Evolutionary conservation across 2,329 filamentous ascomycete species (phyloP), one percentile per base, ranked within the genome.

Genomic region (Ophiostoma angusticollis): DNA sequence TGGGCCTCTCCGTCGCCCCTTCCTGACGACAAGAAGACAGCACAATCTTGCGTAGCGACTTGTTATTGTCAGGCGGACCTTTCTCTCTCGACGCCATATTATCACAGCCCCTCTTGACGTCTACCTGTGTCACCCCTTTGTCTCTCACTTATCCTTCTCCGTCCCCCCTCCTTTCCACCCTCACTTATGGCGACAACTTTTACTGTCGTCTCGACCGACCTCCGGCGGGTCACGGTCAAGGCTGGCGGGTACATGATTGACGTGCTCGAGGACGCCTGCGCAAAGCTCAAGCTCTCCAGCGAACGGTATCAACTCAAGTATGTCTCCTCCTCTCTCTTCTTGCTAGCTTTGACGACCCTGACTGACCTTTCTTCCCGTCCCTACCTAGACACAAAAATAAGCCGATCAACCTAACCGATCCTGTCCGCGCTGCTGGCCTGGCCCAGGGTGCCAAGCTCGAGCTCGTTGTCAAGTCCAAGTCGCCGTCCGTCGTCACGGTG

Each of bases 361-460:
- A n/a, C 17, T 3, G 3, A 19, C 18, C 6, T 16, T 27, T 16
- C 24, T 25, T 17, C 23, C 13, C 16, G 5, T 16, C 18, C 31
- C 17, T 16, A 6, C 35, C 22, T 41, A 86, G 82, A 52, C 67
- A 87, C 58, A 86, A 85, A 56, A 83, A 89, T 59, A 94, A 89
- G 54, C 68, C 75, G 24, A 66, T 98, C 42, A 86, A 95, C 52
- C 72, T 98, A 8, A 89, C 86, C 6, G 71, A 85, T 40, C 80
- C 84, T 30, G 84, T 87, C 56, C 79, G 89, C 34, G 75, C 89
- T 21, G 81, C 86, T 5, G 84, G 86, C 35, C 78, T 98, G 6
- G 68, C 72, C 11, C 74, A 84, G 27, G 91, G 91, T 45, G 89
- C 91, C 43, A 93, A 93, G 55, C 75, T 98, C 42, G 87, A 96